A percentile compares a stretch with the other conserved stretches of the same genome.
Conservation (phyloP, 2,329 filamentous ascomycete species). For the Botrytis cinerea region DNA sequence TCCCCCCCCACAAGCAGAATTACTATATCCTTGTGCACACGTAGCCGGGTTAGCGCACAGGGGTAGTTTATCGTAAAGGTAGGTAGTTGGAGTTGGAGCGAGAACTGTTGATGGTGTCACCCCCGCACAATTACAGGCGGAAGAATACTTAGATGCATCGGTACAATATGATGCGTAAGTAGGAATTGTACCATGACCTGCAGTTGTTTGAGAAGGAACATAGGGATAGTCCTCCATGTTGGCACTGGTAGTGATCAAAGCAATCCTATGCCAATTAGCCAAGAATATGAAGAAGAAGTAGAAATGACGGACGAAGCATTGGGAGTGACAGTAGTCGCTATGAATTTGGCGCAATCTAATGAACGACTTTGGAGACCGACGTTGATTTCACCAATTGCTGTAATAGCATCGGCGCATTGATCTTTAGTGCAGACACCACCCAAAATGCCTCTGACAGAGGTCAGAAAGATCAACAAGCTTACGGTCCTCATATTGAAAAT, state of each 20-base stretch:
- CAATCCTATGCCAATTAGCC: neutral
- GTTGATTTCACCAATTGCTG: constrained; percentile 19
- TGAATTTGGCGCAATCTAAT: constrained; percentile 11
- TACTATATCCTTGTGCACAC: constrained; percentile 1
- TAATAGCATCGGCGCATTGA: constrained; percentile 21
- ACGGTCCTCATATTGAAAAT: constrained; percentile 22
- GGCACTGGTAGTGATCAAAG: constrained; percentile 12
- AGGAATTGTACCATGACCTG: neutral
- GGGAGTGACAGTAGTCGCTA: constrained; percentile 18
- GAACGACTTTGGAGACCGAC: constrained; percentile 18
- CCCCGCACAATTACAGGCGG: constrained; percentile 19
- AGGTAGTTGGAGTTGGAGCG: constrained; percentile 14
- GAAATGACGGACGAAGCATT: constrained; percentile 17
- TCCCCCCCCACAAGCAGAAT: constrained; percentile 7
- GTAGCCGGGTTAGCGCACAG: constrained; percentile 8
- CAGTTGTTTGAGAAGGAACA: neutral
- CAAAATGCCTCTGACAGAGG: neutral
- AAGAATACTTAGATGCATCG: constrained; percentile 7
- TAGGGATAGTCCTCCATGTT: constrained; percentile 14
- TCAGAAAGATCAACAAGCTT: constrained; percentile 19
- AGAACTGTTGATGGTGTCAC: neutral
- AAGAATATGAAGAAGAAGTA: neutral
- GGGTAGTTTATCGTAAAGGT: constrained; percentile 12
- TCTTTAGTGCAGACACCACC: constrained; percentile 1
- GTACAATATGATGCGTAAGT: constrained; percentile 21